These are phyloP conservation scores for Trichothecium sympodiale DNA, from an alignment of 2,329 filamentous ascomycete genomes.

Conservation along the genomic window DNA sequence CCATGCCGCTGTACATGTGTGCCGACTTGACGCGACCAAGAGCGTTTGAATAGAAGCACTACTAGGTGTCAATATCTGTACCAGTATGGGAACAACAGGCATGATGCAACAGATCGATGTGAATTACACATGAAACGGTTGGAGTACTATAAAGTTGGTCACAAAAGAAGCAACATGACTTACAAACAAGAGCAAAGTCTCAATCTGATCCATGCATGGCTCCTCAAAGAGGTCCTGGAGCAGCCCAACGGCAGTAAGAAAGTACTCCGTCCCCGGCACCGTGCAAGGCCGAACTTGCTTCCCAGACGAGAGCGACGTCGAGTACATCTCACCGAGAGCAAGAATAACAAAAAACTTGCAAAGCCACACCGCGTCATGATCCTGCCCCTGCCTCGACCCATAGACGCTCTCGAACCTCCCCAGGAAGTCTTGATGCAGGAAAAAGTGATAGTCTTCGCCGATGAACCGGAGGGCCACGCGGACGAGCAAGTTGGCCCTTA, in stretches of 20 bases:
- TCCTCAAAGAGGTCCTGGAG: constrained; percentile 8
- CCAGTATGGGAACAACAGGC: too few relatives aligned
- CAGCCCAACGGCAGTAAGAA: constrained; percentile 6
- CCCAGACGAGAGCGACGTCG: constrained; percentile 3
- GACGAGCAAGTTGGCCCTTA: constrained; percentile 7
- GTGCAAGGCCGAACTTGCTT: background rate
- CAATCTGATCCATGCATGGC: constrained; percentile 7
- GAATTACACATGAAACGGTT: too few relatives aligned
- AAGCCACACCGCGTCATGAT: constrained; percentile 3
- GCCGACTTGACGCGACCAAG: constrained; percentile 6
- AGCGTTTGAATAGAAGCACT: constrained; percentile 9
- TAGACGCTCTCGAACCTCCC: constrained; percentile 5
- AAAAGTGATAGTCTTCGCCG: constrained; percentile 8
- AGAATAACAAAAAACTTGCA: constrained; percentile 7
- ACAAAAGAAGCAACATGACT: too few relatives aligned
- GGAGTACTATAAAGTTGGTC: too few relatives aligned
- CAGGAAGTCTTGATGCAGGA: constrained; percentile 7
- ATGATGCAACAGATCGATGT: too few relatives aligned
- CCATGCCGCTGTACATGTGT: constrained; percentile 9
- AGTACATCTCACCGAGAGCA: constrained; percentile 8
- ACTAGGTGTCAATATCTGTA: background rate
- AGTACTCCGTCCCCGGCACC: constrained; percentile 6
- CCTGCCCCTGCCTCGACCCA: background rate
- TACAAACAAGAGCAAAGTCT: constrained; percentile 7
- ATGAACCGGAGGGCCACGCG: constrained; percentile 10